Conservation (phyloP, 768 basidiomycete genomes). For the Suillus hirtellus region DNA sequence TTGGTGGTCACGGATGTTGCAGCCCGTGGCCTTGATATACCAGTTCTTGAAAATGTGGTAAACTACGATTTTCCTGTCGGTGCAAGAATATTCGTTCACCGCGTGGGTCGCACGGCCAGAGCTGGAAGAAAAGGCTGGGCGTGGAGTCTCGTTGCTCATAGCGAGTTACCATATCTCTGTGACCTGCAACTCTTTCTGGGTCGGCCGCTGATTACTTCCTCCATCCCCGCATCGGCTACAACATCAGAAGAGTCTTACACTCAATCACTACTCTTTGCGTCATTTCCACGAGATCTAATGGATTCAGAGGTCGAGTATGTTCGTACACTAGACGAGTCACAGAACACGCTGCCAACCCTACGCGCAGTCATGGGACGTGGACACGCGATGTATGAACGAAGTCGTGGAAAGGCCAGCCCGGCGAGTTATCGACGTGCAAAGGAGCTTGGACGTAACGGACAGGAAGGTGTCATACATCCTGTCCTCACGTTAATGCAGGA, state of each 20-base stretch:
- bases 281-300: conserved; percentile 74
- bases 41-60: conserved; percentile 92
- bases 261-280: conserved; percentile 75
- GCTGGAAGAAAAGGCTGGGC: conserved; percentile 96
- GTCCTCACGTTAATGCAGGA: conserved; percentile 50
- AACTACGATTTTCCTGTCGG: conserved; percentile 99
- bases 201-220: conserved; percentile 62
- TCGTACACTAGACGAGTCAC: conserved; percentile 59
- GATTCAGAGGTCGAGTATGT: conserved; percentile 87
- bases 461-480: conserved; percentile 69
- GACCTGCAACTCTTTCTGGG: conserved; percentile 93
- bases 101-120: conserved; percentile 94
- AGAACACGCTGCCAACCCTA: conserved; percentile 64
- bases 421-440: conserved; percentile 89
- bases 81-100: conserved; percentile 90
- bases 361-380: conserved; percentile 86
- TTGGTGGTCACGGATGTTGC: conserved; percentile 98
- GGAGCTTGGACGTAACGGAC: conserved; percentile 66
- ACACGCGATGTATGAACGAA: conserved; percentile 92
- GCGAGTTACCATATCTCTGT: conserved; percentile 86
- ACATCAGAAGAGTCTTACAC: conserved; percentile 65
- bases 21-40: conserved; percentile 97
- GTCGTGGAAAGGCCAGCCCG: conserved; percentile 85
- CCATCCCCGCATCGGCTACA: conserved; percentile 32
- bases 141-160: conserved; percentile 87